Base-by-base conservation (phyloP, 768 basidiomycete species). In the Dacryopinax primogenitus region DNA sequence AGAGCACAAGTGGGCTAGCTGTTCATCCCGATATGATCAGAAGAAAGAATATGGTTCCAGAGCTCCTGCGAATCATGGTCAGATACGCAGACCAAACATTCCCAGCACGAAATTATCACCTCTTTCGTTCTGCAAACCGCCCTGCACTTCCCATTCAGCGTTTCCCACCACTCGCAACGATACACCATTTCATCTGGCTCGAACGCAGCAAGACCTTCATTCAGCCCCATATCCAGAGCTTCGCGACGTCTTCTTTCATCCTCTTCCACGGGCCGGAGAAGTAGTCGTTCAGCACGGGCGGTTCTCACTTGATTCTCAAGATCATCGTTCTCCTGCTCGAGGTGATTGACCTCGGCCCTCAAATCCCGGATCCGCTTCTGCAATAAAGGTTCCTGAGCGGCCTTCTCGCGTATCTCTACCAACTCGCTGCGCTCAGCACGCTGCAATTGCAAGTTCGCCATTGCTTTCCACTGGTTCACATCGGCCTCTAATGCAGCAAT, bases 1-100 rank as follows among this genome's bases (percentile, higher is more conserved):
- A 58, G 18, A 4, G 11, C 18, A 58, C 26, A 30, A 58, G 32
- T 7, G 6, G 51, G 6, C 32, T 30, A 58, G 51, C 51, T 58
- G 21, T 58, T 58, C 51, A 58, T 58, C 26, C 51, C 51, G 30
- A 58, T 58, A 58, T 58, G 51, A 32, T 58, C 51, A 58, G 51
- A 58, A 6, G 51, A 58, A 6, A 58, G 51, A 21, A 58, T 58
- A 58, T 58, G 51, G 21, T 58, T 30, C 51, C 51, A 58, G 26
- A 58, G 51, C 18, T 58, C 51, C 51, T 58, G 51, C 51, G 26
- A 6, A 32, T 30, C 13, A 58, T 21, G 13, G 6, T 26, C 11
- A 28, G 51, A 3, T 58, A 3, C 23, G 9, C 4, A 4, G 32
- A 18, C 13, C 51, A 3, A 30, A 13, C 4, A 32, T 2, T 3